Evolutionary conservation across 768 basidiomycete genomes (phyloP), one percentile per base, ranked within the genome.

Genomic region (Gloeopeniophorella convolvens): DNA sequence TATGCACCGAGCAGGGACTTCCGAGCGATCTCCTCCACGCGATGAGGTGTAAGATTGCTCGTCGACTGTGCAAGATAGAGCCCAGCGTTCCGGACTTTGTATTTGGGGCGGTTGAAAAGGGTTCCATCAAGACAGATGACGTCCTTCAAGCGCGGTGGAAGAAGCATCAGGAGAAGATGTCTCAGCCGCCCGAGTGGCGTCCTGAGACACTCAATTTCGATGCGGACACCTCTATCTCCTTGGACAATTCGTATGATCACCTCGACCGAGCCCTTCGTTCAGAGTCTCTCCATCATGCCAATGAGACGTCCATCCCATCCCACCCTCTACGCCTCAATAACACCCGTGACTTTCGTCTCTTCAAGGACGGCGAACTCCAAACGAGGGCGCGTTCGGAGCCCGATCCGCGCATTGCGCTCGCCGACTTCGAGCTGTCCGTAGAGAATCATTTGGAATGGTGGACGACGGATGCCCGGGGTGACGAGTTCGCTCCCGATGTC

Each of bases 21-120:
- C 88, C 85, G 26, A 89, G 65, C 16, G 79, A n/a, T 12, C 21
- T 55, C 85, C 86, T 87, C 86, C 85, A 88, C 0, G 42, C 44
- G 39, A 57, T 68, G 65, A 51, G 4, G 70, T 57, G n/a, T 63
- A 55, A 21, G 88, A 72, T 66, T 83, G 74, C 63, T 88, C 85
- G 49, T 79, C 77, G 4, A 72, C 61, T 0, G 66, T 68, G 43
- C 68, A 54, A 7, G 16, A 56, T 12, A 39, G 41, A 13, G 8
- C 26, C 33, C 7, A 15, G 23, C 1, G 21, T 27, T 11, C 24
- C 26, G 23, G n/a, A 28, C 10, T 27, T 27, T 42, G 41, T 42
- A 5, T 9, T 16, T 6, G 10, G 24, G 6, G 24, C 9, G 11
- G 41, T 42, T 9, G 41, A 42, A 16, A 26, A 18, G 10, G 41